A percentile compares a stretch with the other conserved stretches of the same genome.
Conservation (phyloP, 106 monocot species). For the Allium sativum region DNA sequence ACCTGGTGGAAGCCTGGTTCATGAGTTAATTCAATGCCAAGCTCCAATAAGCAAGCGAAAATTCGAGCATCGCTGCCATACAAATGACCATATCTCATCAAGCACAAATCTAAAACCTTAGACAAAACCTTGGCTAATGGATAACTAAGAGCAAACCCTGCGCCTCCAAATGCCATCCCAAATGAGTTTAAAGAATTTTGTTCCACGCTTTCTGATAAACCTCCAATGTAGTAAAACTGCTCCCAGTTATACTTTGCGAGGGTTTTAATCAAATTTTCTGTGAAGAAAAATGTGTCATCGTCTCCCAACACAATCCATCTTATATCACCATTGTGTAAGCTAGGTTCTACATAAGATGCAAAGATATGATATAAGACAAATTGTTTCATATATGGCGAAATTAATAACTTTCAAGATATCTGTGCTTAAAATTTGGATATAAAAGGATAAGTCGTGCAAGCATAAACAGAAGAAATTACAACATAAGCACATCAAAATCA, state of each 20-base stretch:
- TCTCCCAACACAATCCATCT: slow-evolving; percentile 87
- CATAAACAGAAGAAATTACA: too few species aligned
- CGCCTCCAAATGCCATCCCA: slow-evolving; percentile 87
- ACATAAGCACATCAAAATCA: too few species aligned
- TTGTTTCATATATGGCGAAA: too few species aligned
- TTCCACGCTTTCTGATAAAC: slow-evolving; percentile 47
- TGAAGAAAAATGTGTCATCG: slow-evolving; percentile 85
- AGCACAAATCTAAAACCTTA: slow-evolving; percentile 59
- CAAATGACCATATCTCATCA: slow-evolving; percentile 60
- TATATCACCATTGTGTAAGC: slow-evolving; percentile 8
- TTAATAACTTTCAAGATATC: too few species aligned
- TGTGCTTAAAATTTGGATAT: too few species aligned
- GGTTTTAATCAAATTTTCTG: slow-evolving; percentile 40
- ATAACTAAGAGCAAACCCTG: slow-evolving; percentile 73
- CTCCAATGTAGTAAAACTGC: slow-evolving; percentile 60
- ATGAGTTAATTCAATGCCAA: slow-evolving; percentile 57
- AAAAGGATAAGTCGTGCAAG: too few species aligned
- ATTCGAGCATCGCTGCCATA: slow-evolving; percentile 81
- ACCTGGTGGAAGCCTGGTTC: slow-evolving; percentile 95
- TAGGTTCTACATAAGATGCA: slow-evolving; percentile 1
- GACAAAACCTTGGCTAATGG: slow-evolving; percentile 59
- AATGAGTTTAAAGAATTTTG: slow-evolving; percentile 59
- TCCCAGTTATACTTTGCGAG: slow-evolving; percentile 55
- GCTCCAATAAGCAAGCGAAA: slow-evolving; percentile 62
- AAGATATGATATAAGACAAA: neutral